Evolutionary conservation across 2,329 filamentous ascomycete genomes (phyloP), one percentile per base, ranked within the genome.

Genomic region (Orbilia blumenaviensis): DNA sequence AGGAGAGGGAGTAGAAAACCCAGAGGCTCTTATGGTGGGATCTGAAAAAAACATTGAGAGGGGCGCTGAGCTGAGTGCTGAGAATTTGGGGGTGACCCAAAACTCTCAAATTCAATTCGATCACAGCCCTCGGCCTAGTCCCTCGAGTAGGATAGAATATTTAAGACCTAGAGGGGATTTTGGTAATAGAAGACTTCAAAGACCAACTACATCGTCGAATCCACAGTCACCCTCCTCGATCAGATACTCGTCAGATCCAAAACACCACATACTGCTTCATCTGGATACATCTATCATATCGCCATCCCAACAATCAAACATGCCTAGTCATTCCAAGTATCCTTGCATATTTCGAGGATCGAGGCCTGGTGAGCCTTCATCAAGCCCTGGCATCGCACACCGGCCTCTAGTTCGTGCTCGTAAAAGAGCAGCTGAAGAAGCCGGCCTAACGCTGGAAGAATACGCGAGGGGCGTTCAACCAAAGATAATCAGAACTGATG

Each of bases 391-490:
- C 18, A 23, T 42, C 14, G 4, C 25, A 6, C 2, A 16, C 3
- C 34, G 54, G 38, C 50, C 32, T 21, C 36, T 34, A 2, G 12
- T 29, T 6, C 50, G 66, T 2, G 54, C 54, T 21, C 18, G 10
- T 10, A 69, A 60, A 52, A 21, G 60, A 46, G 68, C 52, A 1
- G 52, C 50, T 21, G 54, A 9, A 8, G 52, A 54, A 27, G 42
- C 52, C 1, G 42, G 27, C n/a, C 9, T 42, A 27, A 32, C 14
- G 1, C 18, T 27, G 4, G 61, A 54, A 14, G 61, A 50, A 6
- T 16, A 18, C 10, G 9, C 12, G 12, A 27, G 29, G 12, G 18
- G 8, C 9, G 16, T n/a, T 14, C 32, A 14, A 29, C 44, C n/a
- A n/a, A 72, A 64, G 23, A 16, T 38, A 21, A 12, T n/a, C 18